Percentiles rank a stretch among this genome's conserved stretches.
phyloP scores from a whole-genome alignment of 305 asterid species.

The Fraxinus latifolia region DNA sequence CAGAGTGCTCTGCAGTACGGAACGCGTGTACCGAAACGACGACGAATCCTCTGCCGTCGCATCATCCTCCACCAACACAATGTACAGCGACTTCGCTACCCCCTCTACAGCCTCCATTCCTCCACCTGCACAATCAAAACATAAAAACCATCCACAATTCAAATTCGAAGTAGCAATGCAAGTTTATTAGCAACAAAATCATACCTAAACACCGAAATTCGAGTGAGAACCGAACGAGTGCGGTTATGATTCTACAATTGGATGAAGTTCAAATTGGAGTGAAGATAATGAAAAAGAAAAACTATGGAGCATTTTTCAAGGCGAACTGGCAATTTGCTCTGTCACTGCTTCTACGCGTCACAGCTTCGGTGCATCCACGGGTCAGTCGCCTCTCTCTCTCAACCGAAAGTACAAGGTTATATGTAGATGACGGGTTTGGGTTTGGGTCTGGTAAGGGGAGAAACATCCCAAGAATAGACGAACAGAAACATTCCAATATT shows the following conservation, averaged over 20 bases:
- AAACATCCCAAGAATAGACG: no score
- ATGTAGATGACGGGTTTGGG: no score
- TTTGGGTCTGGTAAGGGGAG: no score
- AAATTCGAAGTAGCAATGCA: conserved; percentile 26
- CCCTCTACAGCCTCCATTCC: conserved; percentile 56
- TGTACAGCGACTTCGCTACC: conserved; percentile 63
- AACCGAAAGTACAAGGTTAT: no score
- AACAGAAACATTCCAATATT: no score
- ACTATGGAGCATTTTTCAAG: conserved; percentile 33
- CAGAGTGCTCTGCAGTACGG: conserved; percentile 84
- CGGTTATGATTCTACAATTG: conserved; percentile 19
- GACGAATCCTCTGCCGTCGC: conserved; percentile 32
- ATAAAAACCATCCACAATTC: background rate
- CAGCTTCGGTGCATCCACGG: conserved; percentile 45
- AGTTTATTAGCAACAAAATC: conserved; percentile 8
- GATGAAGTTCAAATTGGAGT: conserved; percentile 13
- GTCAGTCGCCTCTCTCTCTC: conserved; percentile 18
- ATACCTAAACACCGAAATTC: conserved; percentile 15
- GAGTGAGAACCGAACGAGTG: background rate
- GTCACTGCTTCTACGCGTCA: conserved; percentile 55
- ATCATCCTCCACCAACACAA: conserved; percentile 68
- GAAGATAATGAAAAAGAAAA: conserved; percentile 12
- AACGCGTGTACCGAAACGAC: conserved; percentile 80
- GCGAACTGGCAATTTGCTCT: conserved; percentile 43
- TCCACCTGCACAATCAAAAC: conserved; percentile 29